phyloP scores from a whole-genome alignment of 257 asterid genomes.

The Scutellaria baicalensis region DNA sequence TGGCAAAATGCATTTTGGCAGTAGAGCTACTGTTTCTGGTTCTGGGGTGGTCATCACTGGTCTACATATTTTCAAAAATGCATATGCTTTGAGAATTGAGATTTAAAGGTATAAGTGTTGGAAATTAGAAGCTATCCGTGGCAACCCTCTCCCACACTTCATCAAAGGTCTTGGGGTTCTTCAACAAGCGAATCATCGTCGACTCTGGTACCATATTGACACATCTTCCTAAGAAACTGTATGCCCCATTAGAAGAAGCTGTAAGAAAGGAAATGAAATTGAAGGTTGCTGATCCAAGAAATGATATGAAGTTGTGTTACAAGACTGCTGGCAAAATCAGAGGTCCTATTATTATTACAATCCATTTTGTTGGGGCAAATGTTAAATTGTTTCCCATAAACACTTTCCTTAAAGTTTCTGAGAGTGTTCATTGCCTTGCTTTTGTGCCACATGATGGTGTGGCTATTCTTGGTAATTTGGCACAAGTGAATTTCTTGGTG shows the following conservation, averaged over 20 bases:
- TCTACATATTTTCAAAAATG: not conserved
- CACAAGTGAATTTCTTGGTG: constrained; percentile 27
- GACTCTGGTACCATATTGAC: constrained; percentile 35
- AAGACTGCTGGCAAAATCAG: not conserved
- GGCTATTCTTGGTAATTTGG: constrained; percentile 28
- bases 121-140: constrained; percentile 5
- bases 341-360: constrained; percentile 18
- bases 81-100: constrained; percentile 23
- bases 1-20: constrained; percentile 38
- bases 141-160: not conserved
- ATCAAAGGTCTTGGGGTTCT: not conserved
- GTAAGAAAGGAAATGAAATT: constrained; percentile 11
- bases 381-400: constrained; percentile 21
- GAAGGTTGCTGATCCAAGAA: not conserved
- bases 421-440: constrained; percentile 24
- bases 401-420: constrained; percentile 19
- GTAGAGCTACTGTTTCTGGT: constrained; percentile 25
- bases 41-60: constrained; percentile 26
- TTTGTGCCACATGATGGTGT: constrained; percentile 13
- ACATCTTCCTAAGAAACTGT: constrained; percentile 27
- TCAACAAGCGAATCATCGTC: constrained; percentile 18
- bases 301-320: constrained; percentile 25
- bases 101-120: constrained; percentile 32
- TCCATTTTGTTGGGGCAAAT: constrained; percentile 39
- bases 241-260: constrained; percentile 10